Evolutionary conservation across 1,139 yeast genomes (phyloP), one percentile per base, ranked within the genome.

Genomic region (Meyerozyma elateridarum): DNA sequence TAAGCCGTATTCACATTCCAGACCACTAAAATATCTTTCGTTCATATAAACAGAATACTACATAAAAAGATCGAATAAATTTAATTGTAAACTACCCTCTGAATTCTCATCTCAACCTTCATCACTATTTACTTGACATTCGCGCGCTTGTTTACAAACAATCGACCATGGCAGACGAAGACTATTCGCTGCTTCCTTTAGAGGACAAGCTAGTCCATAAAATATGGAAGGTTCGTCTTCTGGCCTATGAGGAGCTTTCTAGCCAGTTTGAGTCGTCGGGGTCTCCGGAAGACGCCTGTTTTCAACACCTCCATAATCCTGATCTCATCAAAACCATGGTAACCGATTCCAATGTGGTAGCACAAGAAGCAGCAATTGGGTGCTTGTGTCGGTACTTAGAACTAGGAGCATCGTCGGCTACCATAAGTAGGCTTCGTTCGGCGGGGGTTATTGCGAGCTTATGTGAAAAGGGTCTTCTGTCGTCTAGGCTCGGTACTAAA

Each of bases 221-320:
- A 50, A 77, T 74, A n/a, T 93, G 98, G 98, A 89, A 88, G 56
- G 96, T 79, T 9, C 77, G 99, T 38, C 65, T 76, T 35, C 74
- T 66, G 11, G 96, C 93, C 0, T 91, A 89, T 52, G 83, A 79
- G 35, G 91, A 85, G 45, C 54, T 81, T 40, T 60, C 67, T 19
- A 61, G 60, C 32, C 57, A 52, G 31, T 84, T 85, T 48, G 68
- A 73, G 31, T 59, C 55, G 24, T 72, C 85, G 3, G 65, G 76
- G 6, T 67, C 66, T 38, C 82, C 75, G 36, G 54, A 66, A 9
- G 85, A 75, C 40, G 70, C 66, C 2, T 70, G 79, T 29, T 76
- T 79, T 44, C 56, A 56, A 12, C 60, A 61, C 2, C 79, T 74
- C 49, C 72, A 79, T 1, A 47, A 44, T 19, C 59, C 63, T 2